Evolutionary conservation across 1,284 basidiomycete genomes (phyloP).

Genomic region (Fomitopsis schrenkii): DNA sequence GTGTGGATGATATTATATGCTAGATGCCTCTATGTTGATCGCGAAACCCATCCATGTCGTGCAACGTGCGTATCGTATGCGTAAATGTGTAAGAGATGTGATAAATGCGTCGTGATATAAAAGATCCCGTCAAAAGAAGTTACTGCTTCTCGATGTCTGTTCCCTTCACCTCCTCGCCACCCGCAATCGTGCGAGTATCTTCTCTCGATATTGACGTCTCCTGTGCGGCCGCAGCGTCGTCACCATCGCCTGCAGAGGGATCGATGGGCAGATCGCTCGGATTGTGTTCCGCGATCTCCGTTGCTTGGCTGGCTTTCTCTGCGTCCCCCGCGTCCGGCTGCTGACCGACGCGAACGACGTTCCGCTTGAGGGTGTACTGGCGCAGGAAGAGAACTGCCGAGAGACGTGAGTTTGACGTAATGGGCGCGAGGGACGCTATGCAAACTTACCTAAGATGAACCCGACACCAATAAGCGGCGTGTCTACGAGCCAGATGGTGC

Average conservation of each 20-base stretch:
- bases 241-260: slow-evolving; percentile 6
- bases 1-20: neutral
- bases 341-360: slow-evolving; percentile 39
- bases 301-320: slow-evolving; percentile 15
- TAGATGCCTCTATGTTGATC: neutral
- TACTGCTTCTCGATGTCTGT: neutral
- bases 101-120: neutral
- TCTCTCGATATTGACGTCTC: slow-evolving; percentile 7
- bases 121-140: neutral
- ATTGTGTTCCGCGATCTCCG: slow-evolving; percentile 9
- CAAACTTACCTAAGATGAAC: slow-evolving; percentile 50
- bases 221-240: neutral
- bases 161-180: neutral
- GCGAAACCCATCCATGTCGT: neutral
- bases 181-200: slow-evolving; percentile 1
- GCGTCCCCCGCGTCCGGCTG: slow-evolving; percentile 16
- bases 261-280: slow-evolving; percentile 4
- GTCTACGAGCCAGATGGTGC: slow-evolving; percentile 69
- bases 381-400: slow-evolving; percentile 47
- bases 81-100: neutral
- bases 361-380: slow-evolving; percentile 61
- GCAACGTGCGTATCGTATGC: neutral
- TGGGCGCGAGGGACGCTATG: neutral
- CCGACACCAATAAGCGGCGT: slow-evolving; percentile 57
- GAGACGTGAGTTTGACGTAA: neutral